Evolutionary conservation across 2,329 filamentous ascomycete genomes (phyloP).

Genomic region (Cladosporium phlei): DNA sequence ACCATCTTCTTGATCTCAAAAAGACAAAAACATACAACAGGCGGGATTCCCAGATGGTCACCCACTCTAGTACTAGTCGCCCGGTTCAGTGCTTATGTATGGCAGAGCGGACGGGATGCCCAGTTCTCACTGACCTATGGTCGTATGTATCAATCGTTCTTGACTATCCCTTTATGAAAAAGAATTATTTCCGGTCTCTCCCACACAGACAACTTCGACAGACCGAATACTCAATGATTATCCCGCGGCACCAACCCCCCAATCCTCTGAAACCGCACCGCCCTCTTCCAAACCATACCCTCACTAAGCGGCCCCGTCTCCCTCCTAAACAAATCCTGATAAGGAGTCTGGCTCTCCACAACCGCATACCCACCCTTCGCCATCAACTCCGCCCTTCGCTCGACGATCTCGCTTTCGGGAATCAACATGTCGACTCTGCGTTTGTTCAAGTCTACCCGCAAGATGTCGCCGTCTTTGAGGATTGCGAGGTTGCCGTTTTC

Average conservation of each 20-base stretch:
- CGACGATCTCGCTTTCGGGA: conserved; percentile 38
- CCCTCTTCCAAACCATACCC: conserved; percentile 28
- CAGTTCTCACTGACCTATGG: too few species aligned
- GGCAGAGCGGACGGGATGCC: too few species aligned
- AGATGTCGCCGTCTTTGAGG: conserved; percentile 45
- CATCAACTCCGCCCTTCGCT: conserved; percentile 33
- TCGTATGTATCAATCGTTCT: too few species aligned
- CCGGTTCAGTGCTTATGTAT: too few species aligned
- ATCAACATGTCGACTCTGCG: conserved; percentile 48
- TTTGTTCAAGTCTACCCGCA: conserved; percentile 48
- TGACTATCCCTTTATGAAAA: too few species aligned
- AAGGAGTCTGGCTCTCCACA: conserved; percentile 28
- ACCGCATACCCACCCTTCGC: conserved; percentile 25
- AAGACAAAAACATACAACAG: too few species aligned
- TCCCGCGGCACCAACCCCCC: conserved; percentile 27
- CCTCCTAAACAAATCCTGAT: conserved; percentile 28
- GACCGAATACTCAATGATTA: conserved; percentile 27
- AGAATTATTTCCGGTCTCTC: too few species aligned
- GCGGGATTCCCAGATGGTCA: too few species aligned
- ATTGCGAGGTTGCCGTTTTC: conserved; percentile 52
- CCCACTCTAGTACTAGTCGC: too few species aligned
- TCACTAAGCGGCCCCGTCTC: conserved; percentile 29
- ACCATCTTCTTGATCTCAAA: too few species aligned
- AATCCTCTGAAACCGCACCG: conserved; percentile 26
- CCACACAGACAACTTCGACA: too few species aligned